A percentile compares a stretch with the other conserved stretches of the same genome.
These are phyloP conservation scores for Raphanus sativus DNA, from an alignment of 345 rosid genomes.

Conservation along the genomic window DNA sequence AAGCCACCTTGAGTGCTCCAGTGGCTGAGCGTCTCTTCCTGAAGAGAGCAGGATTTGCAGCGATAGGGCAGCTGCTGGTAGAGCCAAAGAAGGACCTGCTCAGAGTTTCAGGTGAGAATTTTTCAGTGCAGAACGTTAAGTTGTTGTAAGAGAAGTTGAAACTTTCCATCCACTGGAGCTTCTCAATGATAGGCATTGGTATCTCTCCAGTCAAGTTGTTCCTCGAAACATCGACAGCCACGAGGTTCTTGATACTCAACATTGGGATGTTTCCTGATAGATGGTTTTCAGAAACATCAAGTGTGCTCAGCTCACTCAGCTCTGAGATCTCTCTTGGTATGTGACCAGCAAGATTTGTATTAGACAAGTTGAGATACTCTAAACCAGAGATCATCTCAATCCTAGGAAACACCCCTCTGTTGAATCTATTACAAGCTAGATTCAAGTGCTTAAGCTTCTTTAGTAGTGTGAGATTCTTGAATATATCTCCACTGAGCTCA, in stretches of 20 bases:
- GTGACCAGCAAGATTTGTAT: constrained; percentile 57
- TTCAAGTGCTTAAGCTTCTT: constrained; percentile 67
- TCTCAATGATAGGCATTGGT: constrained; percentile 54
- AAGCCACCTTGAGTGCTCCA: constrained; percentile 59
- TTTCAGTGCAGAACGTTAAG: constrained; percentile 65
- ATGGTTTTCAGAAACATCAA: constrained; percentile 79
- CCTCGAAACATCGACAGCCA: constrained; percentile 65
- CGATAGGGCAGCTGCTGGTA: constrained; percentile 77
- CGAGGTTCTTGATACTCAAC: constrained; percentile 48
- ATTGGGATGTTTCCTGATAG: constrained; percentile 63
- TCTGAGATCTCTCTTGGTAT: constrained; percentile 59
- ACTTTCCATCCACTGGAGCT: constrained; percentile 58
- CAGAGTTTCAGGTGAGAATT: constrained; percentile 49
- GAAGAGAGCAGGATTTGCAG: constrained; percentile 67
- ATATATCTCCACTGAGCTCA: constrained; percentile 71
- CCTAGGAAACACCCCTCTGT: constrained; percentile 55
- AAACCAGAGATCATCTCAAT: constrained; percentile 48
- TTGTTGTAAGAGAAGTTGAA: constrained; percentile 93
- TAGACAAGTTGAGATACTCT: constrained; percentile 82
- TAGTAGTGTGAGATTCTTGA: constrained; percentile 47
- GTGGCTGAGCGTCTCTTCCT: constrained; percentile 46
- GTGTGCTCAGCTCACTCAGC: constrained; percentile 49
- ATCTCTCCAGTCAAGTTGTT: constrained; percentile 84
- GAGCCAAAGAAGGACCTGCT: constrained; percentile 61
- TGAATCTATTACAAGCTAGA: constrained; percentile 79